Evolutionary conservation across 1,139 yeast species (phyloP), one percentile per base, ranked within the genome.

Genomic region (Yamadazyma triangularis): DNA sequence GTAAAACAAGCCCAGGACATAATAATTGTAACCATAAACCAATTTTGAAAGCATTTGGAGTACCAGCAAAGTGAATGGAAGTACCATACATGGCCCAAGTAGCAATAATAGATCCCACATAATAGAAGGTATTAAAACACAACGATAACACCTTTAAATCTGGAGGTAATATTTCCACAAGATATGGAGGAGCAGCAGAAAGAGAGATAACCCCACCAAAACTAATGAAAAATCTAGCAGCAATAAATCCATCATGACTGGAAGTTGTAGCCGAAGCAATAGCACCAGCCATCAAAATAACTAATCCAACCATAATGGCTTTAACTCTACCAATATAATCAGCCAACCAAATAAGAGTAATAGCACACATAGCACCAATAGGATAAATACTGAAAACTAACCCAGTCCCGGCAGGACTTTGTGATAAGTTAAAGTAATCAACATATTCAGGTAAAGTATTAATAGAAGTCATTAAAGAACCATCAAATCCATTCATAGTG

Each of bases 81-180:
- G 73, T 60, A 28, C 76, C 77, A 39, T 58, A 71, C 4, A 75
- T 62, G 22, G 67, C 60, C 70, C 75, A 34, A 13, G 32, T 34
- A 16, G 29, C 28, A 28, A 34, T 31, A 21, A 34, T 25, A 9
- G 27, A 23, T 2, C 36, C 36, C 24, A 34, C 24, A 18, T 26
- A 34, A 26, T 34, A 34, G 23, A 34, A 34, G 4, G 29, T 24
- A 33, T 33, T 33, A 28, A 26, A 33, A 20, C 25, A 25, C 13
- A 33, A 13, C 3, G 32, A 27, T 7, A 34, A 8, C 4, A 20
- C 15, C 10, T 31, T 34, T 26, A 33, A 23, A 31, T 31, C 36
- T 8, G 29, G 25, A 16, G 31, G 30, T 10, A 31, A 14, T n/a
- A 29, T 15, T 24, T 34, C 36, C 9, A 25, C 22, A 13, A 34